Evolutionary conservation across 345 rosid genomes (phyloP), one percentile per base, ranked within the genome.

Genomic region (Dimocarpus longan): DNA sequence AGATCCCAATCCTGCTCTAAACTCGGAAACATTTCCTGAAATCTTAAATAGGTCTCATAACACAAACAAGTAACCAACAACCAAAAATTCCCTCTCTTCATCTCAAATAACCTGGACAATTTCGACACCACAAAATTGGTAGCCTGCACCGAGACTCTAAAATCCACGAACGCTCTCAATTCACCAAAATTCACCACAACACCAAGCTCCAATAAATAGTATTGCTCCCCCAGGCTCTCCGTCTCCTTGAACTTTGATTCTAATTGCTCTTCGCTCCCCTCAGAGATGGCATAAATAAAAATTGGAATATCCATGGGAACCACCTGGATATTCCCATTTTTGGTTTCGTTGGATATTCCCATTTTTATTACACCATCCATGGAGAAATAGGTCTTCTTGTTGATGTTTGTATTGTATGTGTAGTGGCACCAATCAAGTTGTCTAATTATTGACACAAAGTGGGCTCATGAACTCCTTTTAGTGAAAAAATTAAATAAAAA

Each of bases 1-100:
- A 91, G 84, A 82, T 90, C 90, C 97, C 92, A 93, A 5, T 88
- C 90, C 78, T 79, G 82, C 28, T 88, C 92, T 22, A 88, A 67
- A 57, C 57, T 75, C 0, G 93, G 91, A 83, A 87, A 93, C 82
- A 71, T 72, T 7, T 79, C 85, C 4, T 80, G 72, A 57, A 91
- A 77, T 79, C 85, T 88, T 37, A 76, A 68, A 79, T 88, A 91
- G 57, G 79, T 87, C 77, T 91, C 95, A 72, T 84, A 73, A 50
- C 80, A 88, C 11, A 81, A 86, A 0, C 81, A 87, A 48, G 87
- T 82, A 7, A 83, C 95, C 9, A 90, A 82, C 73, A 91, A 78
- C 95, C 91, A 87, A n/a, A 91, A 43, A 10, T 84, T 85, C 71
- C 82, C 89, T 13, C 71, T 48, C 78, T 77, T 80, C 74, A 68